Percentiles rank a stretch among this genome's conserved stretches.
phyloP scores from a whole-genome alignment of 1,284 basidiomycete genomes.

The Marasmius oreades region DNA sequence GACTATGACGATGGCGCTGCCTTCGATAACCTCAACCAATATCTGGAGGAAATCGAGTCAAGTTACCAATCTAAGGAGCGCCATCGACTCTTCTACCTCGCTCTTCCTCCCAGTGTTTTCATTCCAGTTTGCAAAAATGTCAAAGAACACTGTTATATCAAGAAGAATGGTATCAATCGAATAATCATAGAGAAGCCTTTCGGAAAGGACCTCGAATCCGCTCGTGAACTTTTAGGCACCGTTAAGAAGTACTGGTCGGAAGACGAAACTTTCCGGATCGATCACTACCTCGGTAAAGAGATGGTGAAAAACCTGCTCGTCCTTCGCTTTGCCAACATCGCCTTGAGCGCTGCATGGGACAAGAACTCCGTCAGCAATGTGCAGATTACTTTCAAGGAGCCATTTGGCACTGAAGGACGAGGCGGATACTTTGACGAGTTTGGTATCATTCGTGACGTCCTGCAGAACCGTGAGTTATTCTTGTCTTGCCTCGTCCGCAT shows the following conservation, averaged over 20 bases:
- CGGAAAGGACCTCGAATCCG: conserved; percentile 90
- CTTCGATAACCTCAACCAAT: conserved; percentile 74
- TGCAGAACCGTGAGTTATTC: conserved; percentile 88
- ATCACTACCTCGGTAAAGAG: conserved; percentile 98
- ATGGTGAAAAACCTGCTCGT: conserved; percentile 98
- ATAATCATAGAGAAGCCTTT: conserved; percentile 98
- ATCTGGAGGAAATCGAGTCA: conserved; percentile 77
- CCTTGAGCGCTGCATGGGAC: conserved; percentile 86
- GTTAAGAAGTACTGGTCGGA: conserved; percentile 90
- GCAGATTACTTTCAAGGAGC: conserved; percentile 98
- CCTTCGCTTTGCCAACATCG: conserved; percentile 89
- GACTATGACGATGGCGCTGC: conserved; percentile 82
- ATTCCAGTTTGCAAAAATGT: conserved; percentile 82
- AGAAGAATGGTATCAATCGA: conserved; percentile 72
- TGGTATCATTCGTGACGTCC: conserved; percentile 93
- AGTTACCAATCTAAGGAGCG: conserved; percentile 58
- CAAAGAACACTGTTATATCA: conserved; percentile 76
- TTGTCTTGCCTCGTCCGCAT: not conserved
- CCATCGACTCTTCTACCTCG: conserved; percentile 91
- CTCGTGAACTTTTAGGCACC: conserved; percentile 71
- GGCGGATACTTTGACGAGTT: conserved; percentile 99
- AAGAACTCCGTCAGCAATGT: conserved; percentile 93
- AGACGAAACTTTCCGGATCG: conserved; percentile 96
- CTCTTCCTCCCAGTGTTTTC: conserved; percentile 92
- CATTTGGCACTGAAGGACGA: conserved; percentile 94